phyloP scores from a whole-genome alignment of 805 yeast genomes.

The Kuraishia floccosa region DNA sequence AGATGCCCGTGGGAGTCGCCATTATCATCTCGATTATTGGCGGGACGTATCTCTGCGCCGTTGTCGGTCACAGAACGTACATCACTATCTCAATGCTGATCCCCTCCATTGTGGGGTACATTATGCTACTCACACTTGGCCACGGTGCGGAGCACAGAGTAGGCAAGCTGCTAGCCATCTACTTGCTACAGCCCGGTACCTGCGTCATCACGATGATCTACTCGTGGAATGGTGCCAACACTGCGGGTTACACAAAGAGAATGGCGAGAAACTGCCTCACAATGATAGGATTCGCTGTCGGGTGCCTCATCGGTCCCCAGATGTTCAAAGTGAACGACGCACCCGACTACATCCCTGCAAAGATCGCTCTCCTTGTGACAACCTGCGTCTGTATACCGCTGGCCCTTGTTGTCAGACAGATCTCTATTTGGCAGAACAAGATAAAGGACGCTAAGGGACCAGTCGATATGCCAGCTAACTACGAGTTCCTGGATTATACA shows the following conservation, averaged over 20 bases:
- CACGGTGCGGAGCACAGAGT: constrained; percentile 13
- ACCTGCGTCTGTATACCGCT: constrained; percentile 5
- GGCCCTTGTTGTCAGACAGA: constrained; percentile 9
- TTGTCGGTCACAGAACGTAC: constrained; percentile 6
- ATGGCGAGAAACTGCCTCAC: constrained; percentile 29
- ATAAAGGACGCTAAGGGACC: constrained; percentile 23
- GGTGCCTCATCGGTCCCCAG: constrained; percentile 46
- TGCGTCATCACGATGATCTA: constrained; percentile 12
- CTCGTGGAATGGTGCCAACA: constrained; percentile 31
- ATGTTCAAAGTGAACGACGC: constrained; percentile 31
- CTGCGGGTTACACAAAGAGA: constrained; percentile 49
- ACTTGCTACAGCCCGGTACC: constrained; percentile 10
- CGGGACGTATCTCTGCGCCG: constrained; percentile 19
- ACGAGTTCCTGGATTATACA: constrained; percentile 42
- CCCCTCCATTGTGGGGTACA: constrained; percentile 11
- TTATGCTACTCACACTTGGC: constrained; percentile 11
- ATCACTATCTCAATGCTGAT: constrained; percentile 10
- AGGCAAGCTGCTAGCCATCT: constrained; percentile 13
- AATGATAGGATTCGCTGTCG: constrained; percentile 39
- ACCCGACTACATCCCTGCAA: constrained; percentile 29
- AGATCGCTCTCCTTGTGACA: constrained; percentile 20
- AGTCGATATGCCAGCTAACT: constrained; percentile 17
- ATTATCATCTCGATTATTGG: constrained; percentile 18
- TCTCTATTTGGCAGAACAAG: constrained; percentile 23
- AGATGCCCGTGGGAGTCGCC: constrained; percentile 22